Conservation (phyloP, 768 basidiomycete species). For the Trametes punicea region DNA sequence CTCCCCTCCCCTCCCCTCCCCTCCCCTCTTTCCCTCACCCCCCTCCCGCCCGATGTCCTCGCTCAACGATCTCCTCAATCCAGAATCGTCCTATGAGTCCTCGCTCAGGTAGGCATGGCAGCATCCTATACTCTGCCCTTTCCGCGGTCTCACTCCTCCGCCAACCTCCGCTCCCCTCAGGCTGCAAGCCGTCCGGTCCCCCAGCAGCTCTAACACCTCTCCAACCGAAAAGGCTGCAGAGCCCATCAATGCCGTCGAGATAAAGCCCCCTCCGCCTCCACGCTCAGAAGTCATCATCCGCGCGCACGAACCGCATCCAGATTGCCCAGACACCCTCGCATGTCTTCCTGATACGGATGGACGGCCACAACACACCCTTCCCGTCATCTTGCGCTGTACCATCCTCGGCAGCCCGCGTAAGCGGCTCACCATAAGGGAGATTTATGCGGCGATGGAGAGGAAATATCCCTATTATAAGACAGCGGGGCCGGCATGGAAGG, state of each 20-base stretch:
- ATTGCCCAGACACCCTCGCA: slow-evolving; percentile 74
- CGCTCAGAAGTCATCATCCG: slow-evolving; percentile 22
- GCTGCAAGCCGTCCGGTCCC: slow-evolving; percentile 17
- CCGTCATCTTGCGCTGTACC: slow-evolving; percentile 80
- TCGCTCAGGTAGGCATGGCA: slow-evolving; percentile 20
- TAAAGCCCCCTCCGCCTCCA: slow-evolving; percentile 8
- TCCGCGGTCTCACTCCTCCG: slow-evolving; percentile 7
- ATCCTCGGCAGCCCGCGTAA: slow-evolving; percentile 75
- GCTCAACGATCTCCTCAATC: slow-evolving; percentile 31
- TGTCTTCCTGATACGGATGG: slow-evolving; percentile 79
- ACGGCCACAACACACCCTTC: slow-evolving; percentile 79
- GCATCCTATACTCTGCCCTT: background rate
- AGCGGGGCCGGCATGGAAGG: slow-evolving; percentile 85
- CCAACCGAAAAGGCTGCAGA: slow-evolving; percentile 13
- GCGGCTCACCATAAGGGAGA: slow-evolving; percentile 78
- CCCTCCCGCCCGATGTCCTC: slow-evolving; percentile 22
- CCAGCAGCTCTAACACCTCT: slow-evolving; percentile 20
- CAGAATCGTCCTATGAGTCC: slow-evolving; percentile 25
- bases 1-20: background rate
- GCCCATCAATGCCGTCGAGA: slow-evolving; percentile 3
- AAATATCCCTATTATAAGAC: slow-evolving; percentile 81
- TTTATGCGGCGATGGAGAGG: slow-evolving; percentile 82
- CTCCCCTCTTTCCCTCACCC: slow-evolving; percentile 8
- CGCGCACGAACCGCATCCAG: slow-evolving; percentile 50
- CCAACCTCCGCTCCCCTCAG: slow-evolving; percentile 1